phyloP scores from a whole-genome alignment of 257 asterid species.

The Lavandula angustifolia region DNA sequence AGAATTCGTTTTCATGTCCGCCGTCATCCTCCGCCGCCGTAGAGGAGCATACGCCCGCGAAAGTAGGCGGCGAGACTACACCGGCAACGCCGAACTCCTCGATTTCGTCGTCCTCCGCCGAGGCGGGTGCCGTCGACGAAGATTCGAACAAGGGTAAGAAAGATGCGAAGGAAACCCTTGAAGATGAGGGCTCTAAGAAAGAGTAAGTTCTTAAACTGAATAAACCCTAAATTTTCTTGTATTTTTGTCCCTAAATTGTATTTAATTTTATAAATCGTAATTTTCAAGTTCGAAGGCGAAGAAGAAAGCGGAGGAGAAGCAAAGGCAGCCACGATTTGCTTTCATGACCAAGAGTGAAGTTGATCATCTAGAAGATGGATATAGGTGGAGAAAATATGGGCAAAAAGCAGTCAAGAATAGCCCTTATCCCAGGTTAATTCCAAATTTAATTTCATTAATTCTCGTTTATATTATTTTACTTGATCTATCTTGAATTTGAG shows the following conservation, averaged over 20 bases:
- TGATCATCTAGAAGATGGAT: slow-evolving; percentile 75
- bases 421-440: slow-evolving; percentile 58
- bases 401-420: slow-evolving; percentile 72
- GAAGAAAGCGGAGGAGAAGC: slow-evolving; percentile 55
- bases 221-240: neutral
- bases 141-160: slow-evolving; percentile 46
- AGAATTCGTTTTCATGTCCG: slow-evolving; percentile 37
- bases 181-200: slow-evolving; percentile 47
- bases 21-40: slow-evolving; percentile 32
- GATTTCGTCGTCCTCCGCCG: slow-evolving; percentile 60
- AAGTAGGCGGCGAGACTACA: slow-evolving; percentile 37
- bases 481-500: slow-evolving; percentile 12
- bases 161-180: slow-evolving; percentile 40
- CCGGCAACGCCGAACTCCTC: slow-evolving; percentile 67
- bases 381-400: slow-evolving; percentile 76
- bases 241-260: too few relatives aligned
- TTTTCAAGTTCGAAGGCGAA: slow-evolving; percentile 43
- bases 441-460: neutral
- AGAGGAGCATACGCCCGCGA: slow-evolving; percentile 31
- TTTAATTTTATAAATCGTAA: neutral
- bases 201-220: slow-evolving; percentile 35
- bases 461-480: neutral
- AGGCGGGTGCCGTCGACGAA: slow-evolving; percentile 49
- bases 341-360: slow-evolving; percentile 72
- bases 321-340: slow-evolving; percentile 51